These are phyloP conservation scores for Aspergillus sp. DNA, from an alignment of 2,329 filamentous ascomycete species.

Conservation along the genomic window DNA sequence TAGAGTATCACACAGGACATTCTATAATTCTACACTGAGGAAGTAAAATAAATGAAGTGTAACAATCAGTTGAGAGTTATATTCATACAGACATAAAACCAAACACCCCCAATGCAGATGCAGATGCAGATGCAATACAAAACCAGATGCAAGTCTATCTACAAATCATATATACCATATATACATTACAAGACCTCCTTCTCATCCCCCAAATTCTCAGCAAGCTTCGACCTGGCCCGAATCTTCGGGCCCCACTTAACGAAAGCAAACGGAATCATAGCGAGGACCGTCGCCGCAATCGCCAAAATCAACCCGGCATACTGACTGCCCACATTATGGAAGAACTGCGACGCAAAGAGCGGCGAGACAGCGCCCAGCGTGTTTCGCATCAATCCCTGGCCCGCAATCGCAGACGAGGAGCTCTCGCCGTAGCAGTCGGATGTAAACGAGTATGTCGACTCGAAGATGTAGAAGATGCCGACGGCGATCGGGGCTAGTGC, in stretches of 20 bases:
- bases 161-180: too few species aligned
- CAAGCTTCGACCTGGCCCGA: constrained; percentile 32
- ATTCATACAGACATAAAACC: too few species aligned
- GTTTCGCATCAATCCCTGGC: constrained; percentile 54
- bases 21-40: too few species aligned
- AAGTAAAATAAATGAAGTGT: too few species aligned
- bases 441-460: constrained; percentile 49
- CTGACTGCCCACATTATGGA: constrained; percentile 54
- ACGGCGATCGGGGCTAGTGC: constrained; percentile 52
- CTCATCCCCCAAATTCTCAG: constrained; percentile 2
- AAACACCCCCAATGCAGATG: too few species aligned
- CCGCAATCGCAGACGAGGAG: constrained; percentile 45
- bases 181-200: too few species aligned
- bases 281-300: constrained; percentile 43
- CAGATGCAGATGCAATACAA: too few species aligned
- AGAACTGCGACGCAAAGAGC: constrained; percentile 54
- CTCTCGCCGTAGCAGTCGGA: constrained; percentile 53
- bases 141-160: too few species aligned
- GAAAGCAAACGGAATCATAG: constrained; percentile 31
- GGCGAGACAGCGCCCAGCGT: constrained; percentile 54
- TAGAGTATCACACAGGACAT: too few species aligned
- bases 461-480: constrained; percentile 53
- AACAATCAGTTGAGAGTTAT: too few species aligned
- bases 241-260: constrained; percentile 30
- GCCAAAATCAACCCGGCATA: constrained; percentile 53